Base-by-base conservation (phyloP, 345 rosid species). In the Arabis alpina region DNA sequence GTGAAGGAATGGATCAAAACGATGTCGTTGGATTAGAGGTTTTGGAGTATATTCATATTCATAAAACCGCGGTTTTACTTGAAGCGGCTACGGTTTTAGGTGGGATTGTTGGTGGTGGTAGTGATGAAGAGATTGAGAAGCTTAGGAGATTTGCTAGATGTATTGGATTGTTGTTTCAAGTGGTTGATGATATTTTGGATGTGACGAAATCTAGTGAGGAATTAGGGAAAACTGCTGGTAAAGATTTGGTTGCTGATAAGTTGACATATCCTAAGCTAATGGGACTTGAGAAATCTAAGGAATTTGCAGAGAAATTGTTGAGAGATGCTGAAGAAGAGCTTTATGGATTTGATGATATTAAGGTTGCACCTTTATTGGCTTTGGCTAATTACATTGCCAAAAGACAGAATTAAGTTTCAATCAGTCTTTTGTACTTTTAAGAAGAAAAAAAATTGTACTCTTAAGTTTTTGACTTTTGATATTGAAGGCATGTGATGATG, bases 191-290 rank as follows among this genome's bases (percentile, higher is more conserved):
- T 11, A 63, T 63, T 37, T 86, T 93, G 54, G 97, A 93, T 59
- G 84, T 93, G 45, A 93, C 97, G 1, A 86, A 77, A 68, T 88
- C 98, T 1, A 87, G 91, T 0, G 61, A 84, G 59, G 89, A 90
- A 52, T 63, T 90, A 73, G 97, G 97, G 5, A 90, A 93, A 79
- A 85, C 98, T 2, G 93, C 93, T 0, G 93, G 94, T n/a, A 90
- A 90, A 78, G 96, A 93, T 58, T 67, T 90, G 82, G 77, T 85
- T 54, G 91, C 95, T 0, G 91, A 87, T 68, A 90, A 90, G 67
- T 76, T 66, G 15, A 90, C 92, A 0, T 93, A 88, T 59, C 96
- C 98, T 0, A 93, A 87, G 70, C 74, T 90, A 12, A 39, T 93
- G 76, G 97, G 97, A 50, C 71, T 88, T 7, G 87, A 90, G 69